phyloP scores from a whole-genome alignment of 768 basidiomycete genomes.

The Hericium alpestre region DNA sequence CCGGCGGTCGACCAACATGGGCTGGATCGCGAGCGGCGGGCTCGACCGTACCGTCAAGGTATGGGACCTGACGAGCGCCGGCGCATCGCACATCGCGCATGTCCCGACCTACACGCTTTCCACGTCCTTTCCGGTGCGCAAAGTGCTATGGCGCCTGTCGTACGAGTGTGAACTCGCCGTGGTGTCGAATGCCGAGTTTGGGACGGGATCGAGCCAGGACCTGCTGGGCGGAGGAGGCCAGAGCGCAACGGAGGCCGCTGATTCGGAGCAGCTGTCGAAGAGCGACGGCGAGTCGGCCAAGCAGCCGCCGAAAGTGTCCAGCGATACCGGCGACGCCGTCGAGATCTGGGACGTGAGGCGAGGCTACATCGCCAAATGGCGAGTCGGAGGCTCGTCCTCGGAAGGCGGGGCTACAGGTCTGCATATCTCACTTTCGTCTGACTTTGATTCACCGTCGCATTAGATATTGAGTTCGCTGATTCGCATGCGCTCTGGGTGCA shows the following conservation, averaged over 20 bases:
- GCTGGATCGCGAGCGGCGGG: constrained; percentile 75
- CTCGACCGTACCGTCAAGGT: constrained; percentile 75
- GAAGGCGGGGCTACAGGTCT: constrained; percentile 72
- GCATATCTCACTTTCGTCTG: constrained; percentile 11
- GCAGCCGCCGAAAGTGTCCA: constrained; percentile 5
- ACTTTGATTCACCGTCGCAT: not conserved
- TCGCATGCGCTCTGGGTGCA: constrained; percentile 66
- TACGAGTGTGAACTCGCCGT: constrained; percentile 69
- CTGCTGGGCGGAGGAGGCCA: constrained; percentile 2
- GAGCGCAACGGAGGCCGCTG: not conserved
- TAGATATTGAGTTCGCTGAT: constrained; percentile 62
- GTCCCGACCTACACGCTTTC: constrained; percentile 64
- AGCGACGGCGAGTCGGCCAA: constrained; percentile 4
- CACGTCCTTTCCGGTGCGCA: constrained; percentile 64
- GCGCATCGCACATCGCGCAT: constrained; percentile 41
- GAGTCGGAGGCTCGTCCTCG: constrained; percentile 46
- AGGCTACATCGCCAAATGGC: constrained; percentile 77
- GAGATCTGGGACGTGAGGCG: constrained; percentile 85
- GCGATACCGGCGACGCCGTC: constrained; percentile 42
- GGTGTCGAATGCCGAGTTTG: constrained; percentile 55
- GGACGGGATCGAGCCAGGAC: constrained; percentile 22
- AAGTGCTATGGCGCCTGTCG: constrained; percentile 66
- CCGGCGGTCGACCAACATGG: constrained; percentile 20
- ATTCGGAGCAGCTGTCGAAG: constrained; percentile 3
- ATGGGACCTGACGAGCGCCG: constrained; percentile 55